Percentiles rank a stretch among this genome's conserved stretches.
Evolutionary conservation across 139 green algal genomes (phyloP).

Genomic region (Picochlorum sp.): DNA sequence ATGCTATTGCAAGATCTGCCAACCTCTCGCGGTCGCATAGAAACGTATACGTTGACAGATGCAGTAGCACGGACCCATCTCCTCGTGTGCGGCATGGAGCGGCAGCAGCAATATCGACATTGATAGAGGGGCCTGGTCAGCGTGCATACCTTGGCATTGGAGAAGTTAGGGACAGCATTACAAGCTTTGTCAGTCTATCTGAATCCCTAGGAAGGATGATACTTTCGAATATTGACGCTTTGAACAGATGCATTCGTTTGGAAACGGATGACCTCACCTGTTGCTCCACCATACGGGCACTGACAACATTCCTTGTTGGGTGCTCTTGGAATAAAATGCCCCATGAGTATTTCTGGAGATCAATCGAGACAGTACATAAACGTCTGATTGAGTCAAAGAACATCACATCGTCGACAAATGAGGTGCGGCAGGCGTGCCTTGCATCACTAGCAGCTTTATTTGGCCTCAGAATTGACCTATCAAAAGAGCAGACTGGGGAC

Average conservation of each 20-base stretch:
- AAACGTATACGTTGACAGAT: conserved; percentile 29
- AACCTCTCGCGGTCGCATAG: background rate
- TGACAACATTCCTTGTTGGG: conserved; percentile 13
- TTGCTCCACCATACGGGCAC: conserved; percentile 33
- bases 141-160: conserved; percentile 51
- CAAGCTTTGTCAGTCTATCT: conserved; percentile 61
- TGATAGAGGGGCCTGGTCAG: conserved; percentile 55
- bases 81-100: conserved; percentile 39
- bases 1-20: conserved; percentile 38
- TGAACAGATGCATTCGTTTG: conserved; percentile 23
- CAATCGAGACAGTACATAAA: background rate
- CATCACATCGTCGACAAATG: too few species aligned
- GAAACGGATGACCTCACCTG: conserved; percentile 29
- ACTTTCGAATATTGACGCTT: conserved; percentile 31
- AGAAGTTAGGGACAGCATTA: conserved; percentile 19
- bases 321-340: background rate
- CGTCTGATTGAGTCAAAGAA: too few species aligned
- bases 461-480: background rate
- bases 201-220: conserved; percentile 38
- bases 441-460: background rate
- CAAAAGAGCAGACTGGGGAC: background rate
- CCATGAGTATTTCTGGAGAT: background rate
- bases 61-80: conserved; percentile 51
- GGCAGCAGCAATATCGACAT: conserved; percentile 31
- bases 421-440: background rate